These are phyloP conservation scores for Rhododendron griersonianum DNA, from an alignment of 148 eudicot species.

Conservation along the genomic window DNA sequence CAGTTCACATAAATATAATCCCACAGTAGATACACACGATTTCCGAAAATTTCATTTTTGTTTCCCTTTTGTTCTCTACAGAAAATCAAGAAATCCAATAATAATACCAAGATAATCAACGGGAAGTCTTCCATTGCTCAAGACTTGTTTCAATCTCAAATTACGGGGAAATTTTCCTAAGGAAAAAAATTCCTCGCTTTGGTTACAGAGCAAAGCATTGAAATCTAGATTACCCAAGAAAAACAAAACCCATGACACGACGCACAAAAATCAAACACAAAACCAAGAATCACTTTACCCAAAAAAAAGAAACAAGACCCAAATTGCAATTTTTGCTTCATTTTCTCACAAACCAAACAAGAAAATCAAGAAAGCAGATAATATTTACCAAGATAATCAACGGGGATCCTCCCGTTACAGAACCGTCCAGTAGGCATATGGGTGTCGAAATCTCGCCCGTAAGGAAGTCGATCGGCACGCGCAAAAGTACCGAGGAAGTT, in stretches of 20 bases:
- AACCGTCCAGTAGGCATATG: constrained; percentile 82
- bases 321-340: background rate
- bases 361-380: background rate
- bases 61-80: background rate
- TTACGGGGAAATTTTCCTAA: background rate
- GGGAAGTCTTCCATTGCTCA: background rate
- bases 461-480: constrained; percentile 79
- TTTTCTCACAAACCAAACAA: background rate
- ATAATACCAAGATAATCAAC: background rate
- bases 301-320: background rate
- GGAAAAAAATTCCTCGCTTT: background rate
- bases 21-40: background rate
- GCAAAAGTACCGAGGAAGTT: constrained; percentile 90
- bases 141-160: background rate
- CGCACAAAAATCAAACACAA: background rate
- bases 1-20: background rate
- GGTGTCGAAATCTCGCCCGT: constrained; percentile 88
- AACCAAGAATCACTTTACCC: background rate
- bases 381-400: constrained; percentile 76
- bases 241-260: background rate
- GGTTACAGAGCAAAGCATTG: background rate
- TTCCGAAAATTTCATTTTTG: background rate
- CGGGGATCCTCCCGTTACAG: constrained; percentile 82
- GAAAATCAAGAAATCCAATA: constrained; percentile 4
- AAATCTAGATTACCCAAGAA: background rate